Evolutionary conservation across 176 grass and related monocot species (phyloP).

Genomic region (Coix lacrymajobi): DNA sequence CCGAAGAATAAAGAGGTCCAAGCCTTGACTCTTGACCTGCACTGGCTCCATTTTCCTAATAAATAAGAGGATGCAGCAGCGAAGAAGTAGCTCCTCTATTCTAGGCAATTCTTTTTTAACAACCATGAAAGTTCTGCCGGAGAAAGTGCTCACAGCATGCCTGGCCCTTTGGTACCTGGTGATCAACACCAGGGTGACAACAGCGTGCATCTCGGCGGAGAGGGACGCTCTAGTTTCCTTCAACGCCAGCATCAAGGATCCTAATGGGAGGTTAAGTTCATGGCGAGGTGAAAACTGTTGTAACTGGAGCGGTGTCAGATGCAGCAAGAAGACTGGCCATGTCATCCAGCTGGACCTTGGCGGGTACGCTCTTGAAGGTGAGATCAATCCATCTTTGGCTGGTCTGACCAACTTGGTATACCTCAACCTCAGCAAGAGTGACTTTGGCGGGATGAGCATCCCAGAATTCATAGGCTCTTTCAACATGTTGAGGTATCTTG

Average conservation of each 20-base stretch:
- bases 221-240: constrained; percentile 10
- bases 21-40: no score
- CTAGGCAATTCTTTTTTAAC: background rate
- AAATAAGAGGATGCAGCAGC: background rate
- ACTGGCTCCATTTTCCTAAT: no score
- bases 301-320: constrained; percentile 35
- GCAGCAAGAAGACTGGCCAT: constrained; percentile 32
- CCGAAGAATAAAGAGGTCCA: no score
- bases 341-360: constrained; percentile 32
- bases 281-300: constrained; percentile 45
- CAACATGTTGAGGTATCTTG: constrained; percentile 27
- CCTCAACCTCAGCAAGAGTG: constrained; percentile 21
- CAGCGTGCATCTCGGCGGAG: background rate
- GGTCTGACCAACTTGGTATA: constrained; percentile 13
- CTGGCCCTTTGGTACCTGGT: background rate
- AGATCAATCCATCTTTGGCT: constrained; percentile 32
- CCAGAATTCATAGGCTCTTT: constrained; percentile 43
- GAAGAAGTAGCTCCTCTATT: background rate
- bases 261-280: background rate
- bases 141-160: background rate
- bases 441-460: constrained; percentile 25
- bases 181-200: background rate
- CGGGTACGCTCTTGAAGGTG: background rate
- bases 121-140: background rate
- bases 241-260: constrained; percentile 9